A percentile compares a stretch with the other conserved stretches of the same genome.
phyloP scores from a whole-genome alignment of 2,329 filamentous ascomycete genomes.

The Sphaerostilbella broomeana region DNA sequence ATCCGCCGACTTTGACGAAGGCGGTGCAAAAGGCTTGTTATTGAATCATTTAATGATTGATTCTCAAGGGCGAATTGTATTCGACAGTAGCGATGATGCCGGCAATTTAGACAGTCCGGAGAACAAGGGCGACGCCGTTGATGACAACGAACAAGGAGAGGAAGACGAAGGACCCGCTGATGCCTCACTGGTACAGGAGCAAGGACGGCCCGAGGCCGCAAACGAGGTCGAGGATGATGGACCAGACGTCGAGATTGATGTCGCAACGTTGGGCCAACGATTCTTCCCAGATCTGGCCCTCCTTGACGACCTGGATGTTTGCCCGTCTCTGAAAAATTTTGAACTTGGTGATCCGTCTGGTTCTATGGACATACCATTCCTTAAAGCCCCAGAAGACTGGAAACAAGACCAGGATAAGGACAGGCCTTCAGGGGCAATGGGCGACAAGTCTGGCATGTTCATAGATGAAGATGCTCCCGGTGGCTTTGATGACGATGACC shows the following conservation, averaged over 20 bases:
- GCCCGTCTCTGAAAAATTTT: constrained; percentile 89
- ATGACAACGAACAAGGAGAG: constrained; percentile 32
- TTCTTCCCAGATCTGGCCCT: constrained; percentile 79
- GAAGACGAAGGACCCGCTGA: constrained; percentile 22
- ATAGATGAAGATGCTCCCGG: constrained; percentile 80
- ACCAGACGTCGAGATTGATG: constrained; percentile 63
- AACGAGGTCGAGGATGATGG: constrained; percentile 44
- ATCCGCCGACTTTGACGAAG: constrained; percentile 96
- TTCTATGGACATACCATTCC: constrained; percentile 82
- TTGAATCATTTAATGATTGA: constrained; percentile 98
- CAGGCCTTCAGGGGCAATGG: constrained; percentile 45
- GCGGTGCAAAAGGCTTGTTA: constrained; percentile 88
- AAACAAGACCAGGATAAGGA: constrained; percentile 61
- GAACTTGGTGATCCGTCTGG: constrained; percentile 82
- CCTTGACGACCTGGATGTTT: constrained; percentile 84
- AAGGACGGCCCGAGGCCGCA: constrained; percentile 36
- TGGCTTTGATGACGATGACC: constrained; percentile 67
- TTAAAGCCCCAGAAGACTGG: constrained; percentile 86
- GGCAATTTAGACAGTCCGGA: constrained; percentile 40
- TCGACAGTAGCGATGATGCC: constrained; percentile 91
- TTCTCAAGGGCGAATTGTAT: constrained; percentile 84
- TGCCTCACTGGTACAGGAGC: constrained; percentile 34
- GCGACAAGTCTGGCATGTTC: constrained; percentile 71
- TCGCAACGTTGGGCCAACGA: constrained; percentile 63
- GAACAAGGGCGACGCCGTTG: constrained; percentile 34